These are phyloP conservation scores for Multifurca ochricompacta DNA, from an alignment of 768 basidiomycete species.

Conservation along the genomic window DNA sequence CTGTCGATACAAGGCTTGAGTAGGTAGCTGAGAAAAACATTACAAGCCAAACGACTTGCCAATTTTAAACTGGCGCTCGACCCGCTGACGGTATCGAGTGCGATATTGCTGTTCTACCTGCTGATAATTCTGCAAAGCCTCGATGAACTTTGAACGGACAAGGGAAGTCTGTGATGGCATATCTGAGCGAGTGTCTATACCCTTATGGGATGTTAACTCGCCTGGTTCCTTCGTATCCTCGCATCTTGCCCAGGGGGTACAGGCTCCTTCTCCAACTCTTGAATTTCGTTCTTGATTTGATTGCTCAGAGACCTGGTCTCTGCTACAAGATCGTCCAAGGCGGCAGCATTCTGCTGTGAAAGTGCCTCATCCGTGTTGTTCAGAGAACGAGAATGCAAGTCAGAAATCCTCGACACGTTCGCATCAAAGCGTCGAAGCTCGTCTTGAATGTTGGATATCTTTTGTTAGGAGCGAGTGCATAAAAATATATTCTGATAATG, in stretches of 20 bases:
- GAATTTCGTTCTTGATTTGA: conserved; percentile 63
- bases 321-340: conserved; percentile 60
- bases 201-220: conserved; percentile 23
- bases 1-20: conserved; percentile 30
- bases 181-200: background rate
- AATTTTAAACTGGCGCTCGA: conserved; percentile 84
- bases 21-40: background rate
- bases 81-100: conserved; percentile 67
- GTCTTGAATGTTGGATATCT: conserved; percentile 77
- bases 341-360: conserved; percentile 49
- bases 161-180: conserved; percentile 15
- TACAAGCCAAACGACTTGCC: conserved; percentile 35
- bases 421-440: conserved; percentile 56
- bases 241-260: conserved; percentile 58
- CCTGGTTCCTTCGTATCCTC: conserved; percentile 74
- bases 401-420: conserved; percentile 61
- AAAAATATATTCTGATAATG: background rate
- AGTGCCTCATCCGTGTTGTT: conserved; percentile 68
- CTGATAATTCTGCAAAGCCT: conserved; percentile 80
- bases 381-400: conserved; percentile 66
- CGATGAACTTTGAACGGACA: conserved; percentile 52
- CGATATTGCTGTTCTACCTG: conserved; percentile 76
- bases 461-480: background rate
- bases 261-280: conserved; percentile 60
- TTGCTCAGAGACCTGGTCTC: conserved; percentile 66